Percentiles rank a stretch among this genome's conserved stretches.
These are phyloP conservation scores for Nemania diffusa DNA, from an alignment of 2,329 filamentous ascomycete genomes.

Conservation along the genomic window DNA sequence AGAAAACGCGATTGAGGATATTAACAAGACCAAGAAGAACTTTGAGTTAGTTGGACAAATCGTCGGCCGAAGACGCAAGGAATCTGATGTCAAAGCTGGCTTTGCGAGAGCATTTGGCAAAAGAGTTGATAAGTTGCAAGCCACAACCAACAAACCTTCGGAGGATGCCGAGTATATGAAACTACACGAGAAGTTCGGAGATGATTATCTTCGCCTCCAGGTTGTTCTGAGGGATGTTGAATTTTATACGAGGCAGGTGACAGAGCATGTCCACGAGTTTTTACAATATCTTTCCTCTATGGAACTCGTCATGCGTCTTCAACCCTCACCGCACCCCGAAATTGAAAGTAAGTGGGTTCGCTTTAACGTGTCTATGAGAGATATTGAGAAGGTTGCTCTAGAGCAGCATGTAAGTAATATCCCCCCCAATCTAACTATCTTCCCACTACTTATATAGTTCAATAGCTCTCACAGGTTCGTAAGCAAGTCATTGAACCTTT, in stretches of 20 bases:
- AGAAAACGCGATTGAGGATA: conserved; percentile 79
- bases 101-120: conserved; percentile 91
- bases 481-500: conserved; percentile 89
- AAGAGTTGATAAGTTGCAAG: conserved; percentile 83
- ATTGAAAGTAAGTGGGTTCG: conserved; percentile 94
- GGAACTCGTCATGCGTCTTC: conserved; percentile 79
- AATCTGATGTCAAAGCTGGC: conserved; percentile 86
- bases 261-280: conserved; percentile 83
- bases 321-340: conserved; percentile 80
- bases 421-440: background rate
- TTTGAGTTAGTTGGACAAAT: conserved; percentile 92
- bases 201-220: conserved; percentile 91
- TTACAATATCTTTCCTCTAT: conserved; percentile 83
- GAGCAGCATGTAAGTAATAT: conserved; percentile 78
- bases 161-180: conserved; percentile 86
- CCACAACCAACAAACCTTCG: conserved; percentile 68
- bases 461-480: conserved; percentile 71
- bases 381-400: conserved; percentile 83
- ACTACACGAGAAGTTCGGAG: conserved; percentile 85
- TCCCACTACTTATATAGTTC: conserved; percentile 41
- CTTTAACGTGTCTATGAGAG: conserved; percentile 86
- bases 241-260: conserved; percentile 84
- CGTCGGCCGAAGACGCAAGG: conserved; percentile 84
- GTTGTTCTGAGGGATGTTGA: conserved; percentile 95
- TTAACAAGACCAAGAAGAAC: conserved; percentile 96